Base-by-base conservation (phyloP, 108 stramenopile species). In the Cyclotella distinguenda region DNA sequence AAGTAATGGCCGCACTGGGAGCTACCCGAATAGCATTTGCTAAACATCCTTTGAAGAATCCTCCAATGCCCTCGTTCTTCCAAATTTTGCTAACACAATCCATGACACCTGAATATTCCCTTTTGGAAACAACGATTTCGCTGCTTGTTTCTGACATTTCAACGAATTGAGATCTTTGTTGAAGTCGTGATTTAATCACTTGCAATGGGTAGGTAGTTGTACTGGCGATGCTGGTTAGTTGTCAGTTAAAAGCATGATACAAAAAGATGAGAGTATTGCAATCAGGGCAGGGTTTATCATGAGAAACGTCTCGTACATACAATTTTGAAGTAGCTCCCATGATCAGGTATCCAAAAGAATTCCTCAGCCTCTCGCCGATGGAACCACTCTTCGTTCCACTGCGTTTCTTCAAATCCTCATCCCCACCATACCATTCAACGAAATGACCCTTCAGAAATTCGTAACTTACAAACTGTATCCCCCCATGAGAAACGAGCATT, bases 1-100 rank as follows among this genome's bases (percentile, higher is more conserved):
- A 97, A 0, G 98, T 99, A 51, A 99, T 79, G 7, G 98, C 99
- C 11, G 98, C 86, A 63, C 90, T 86, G 26, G 99, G 99, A 38
- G 97, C 98, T 9, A 98, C 97, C 21, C 96, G 84, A 22, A 99
- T 57, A 9, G 96, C 88, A 82, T 98, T 96, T 21, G 98, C 90
- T 27, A 97, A 58, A 66, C 88, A 86, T 11, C 98, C 98, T 69
- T 95, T 96, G 74, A 97, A 97, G 62, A 98, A 98, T 6, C 97
- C 97, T 9, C 61, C 26, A 7, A 90, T 39, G 6, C 97, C 97
- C 64, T 97, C 96, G 33, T 63, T 64, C 64, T 72, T 63, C 70
- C 72, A 90, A 19, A 93, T 91, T 48, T 66, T 77, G 15, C 43
- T 28, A 0, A 86, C 66, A 51, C 90, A 89, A 36, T 79, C 71